Percentiles rank a stretch among this genome's conserved stretches.
These are phyloP conservation scores for Prinsepia uniflora DNA, from an alignment of 306 rosid genomes.

Conservation along the genomic window DNA sequence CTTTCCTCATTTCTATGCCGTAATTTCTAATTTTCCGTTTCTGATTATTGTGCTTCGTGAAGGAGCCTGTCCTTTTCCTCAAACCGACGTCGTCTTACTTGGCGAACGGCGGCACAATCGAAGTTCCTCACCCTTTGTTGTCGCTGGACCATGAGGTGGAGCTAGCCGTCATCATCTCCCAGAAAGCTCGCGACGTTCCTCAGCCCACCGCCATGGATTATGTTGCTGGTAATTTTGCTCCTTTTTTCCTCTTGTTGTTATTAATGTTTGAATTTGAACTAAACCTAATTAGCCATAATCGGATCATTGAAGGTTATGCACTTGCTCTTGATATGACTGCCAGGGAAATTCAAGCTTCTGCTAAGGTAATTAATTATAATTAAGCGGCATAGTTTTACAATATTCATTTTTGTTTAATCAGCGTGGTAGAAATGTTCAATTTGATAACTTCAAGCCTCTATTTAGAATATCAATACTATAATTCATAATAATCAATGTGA, in stretches of 20 bases:
- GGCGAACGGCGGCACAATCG: conserved; percentile 81
- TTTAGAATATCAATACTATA: not conserved
- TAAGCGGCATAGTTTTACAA: not conserved
- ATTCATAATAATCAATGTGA: not conserved
- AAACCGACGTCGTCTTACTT: conserved; percentile 93
- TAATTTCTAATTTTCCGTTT: not conserved
- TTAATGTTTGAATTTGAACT: not conserved
- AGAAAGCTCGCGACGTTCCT: conserved; percentile 84
- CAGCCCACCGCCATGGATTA: conserved; percentile 81
- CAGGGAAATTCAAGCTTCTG: conserved; percentile 79
- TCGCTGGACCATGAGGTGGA: conserved; percentile 92
- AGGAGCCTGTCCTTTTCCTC: conserved; percentile 86
- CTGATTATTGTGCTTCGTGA: not conserved
- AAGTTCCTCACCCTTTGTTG: conserved; percentile 72
- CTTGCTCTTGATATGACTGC: conserved; percentile 97
- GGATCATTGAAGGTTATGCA: conserved; percentile 66
- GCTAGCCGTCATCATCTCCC: conserved; percentile 79
- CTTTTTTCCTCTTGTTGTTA: not conserved
- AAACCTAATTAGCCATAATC: conserved; percentile 12
- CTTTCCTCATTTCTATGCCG: not conserved
- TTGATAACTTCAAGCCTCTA: not conserved
- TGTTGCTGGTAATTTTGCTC: conserved; percentile 59
- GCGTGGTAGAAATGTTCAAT: not conserved
- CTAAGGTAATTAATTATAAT: conserved; percentile 46
- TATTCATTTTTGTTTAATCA: not conserved